Base-by-base conservation (phyloP, 495 filamentous ascomycete genomes). In the Daldinia grandis region DNA sequence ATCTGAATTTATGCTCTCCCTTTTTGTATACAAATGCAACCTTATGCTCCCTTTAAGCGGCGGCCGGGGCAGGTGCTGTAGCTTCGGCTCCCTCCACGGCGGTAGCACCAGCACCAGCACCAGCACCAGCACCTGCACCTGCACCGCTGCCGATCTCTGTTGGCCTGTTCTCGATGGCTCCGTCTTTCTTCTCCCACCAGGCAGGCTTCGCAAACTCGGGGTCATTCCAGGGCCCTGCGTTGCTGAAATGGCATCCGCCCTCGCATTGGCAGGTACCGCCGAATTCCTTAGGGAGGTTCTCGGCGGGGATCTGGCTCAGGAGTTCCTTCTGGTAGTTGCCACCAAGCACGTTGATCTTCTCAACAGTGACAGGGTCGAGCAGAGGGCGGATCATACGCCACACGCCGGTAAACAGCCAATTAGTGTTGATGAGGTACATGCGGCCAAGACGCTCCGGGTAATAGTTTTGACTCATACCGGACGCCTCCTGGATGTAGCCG, bases 401-500 rank as follows among this genome's bases (percentile, higher is more conserved):
- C 56, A 91, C 92, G 69, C 82, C 82, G 71, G 89, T 88, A 86
- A 97, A 97, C 27, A 93, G 93, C 93, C 94, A 97, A 31, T 94
- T 95, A 17, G 95, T 92, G 83, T 99, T 99, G 88, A 98, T 98
- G 62, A 99, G 81, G 84, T 97, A 98, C 66, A 98, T 83, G 75
- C 91, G 91, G 65, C 86, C 86, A 24, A 98, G 83, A 59, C 93
- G 91, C 84, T 99, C 95, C 19, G 95, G 95, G 84, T 99, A 99
- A 89, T 99, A 97, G 87, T 97, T 97, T 79, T 97, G 85, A 69
- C 90, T 89, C 81, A 98, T 86, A 66, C 81, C 82, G 47, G 90
- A 86, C 68, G 89, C 83, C 73, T 91, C 80, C 74, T 89, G 78
- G 80, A 97, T 78, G 79, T 96, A 89, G 66, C 85, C 76, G 78